A percentile compares a stretch with the other conserved stretches of the same genome.
These are phyloP conservation scores for Fusarium circinatum DNA, from an alignment of 2,329 filamentous ascomycete genomes.

Conservation along the genomic window DNA sequence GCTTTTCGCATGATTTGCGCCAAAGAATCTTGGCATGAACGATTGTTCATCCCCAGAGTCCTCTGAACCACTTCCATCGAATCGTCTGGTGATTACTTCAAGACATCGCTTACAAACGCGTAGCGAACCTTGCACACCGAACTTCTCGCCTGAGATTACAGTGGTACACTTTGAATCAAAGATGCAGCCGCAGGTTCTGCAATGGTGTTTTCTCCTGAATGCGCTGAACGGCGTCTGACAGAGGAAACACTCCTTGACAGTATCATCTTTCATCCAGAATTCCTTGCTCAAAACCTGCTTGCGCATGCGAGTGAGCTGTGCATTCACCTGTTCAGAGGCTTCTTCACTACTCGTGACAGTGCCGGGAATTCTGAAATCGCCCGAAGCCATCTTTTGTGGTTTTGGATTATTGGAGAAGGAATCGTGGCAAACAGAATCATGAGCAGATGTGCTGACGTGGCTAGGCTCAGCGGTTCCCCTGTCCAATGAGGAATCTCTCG, in stretches of 20 bases:
- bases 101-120: conserved; percentile 95
- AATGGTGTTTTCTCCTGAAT: conserved; percentile 96
- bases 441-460: conserved; percentile 67
- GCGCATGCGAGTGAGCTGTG: conserved; percentile 76
- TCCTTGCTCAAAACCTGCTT: conserved; percentile 92
- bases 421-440: conserved; percentile 67
- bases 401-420: conserved; percentile 62
- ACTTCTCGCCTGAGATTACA: conserved; percentile 86
- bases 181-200: conserved; percentile 95
- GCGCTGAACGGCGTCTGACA: conserved; percentile 92
- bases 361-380: conserved; percentile 63
- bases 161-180: conserved; percentile 97
- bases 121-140: conserved; percentile 85
- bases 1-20: conserved; percentile 61
- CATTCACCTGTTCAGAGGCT: conserved; percentile 67
- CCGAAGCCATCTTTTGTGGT: conserved; percentile 57
- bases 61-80: conserved; percentile 87
- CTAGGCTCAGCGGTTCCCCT: conserved; percentile 66
- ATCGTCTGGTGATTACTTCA: conserved; percentile 87
- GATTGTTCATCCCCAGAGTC: conserved; percentile 84
- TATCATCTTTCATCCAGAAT: conserved; percentile 99
- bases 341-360: conserved; percentile 65
- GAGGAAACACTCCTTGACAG: conserved; percentile 95
- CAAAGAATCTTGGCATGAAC: conserved; percentile 73
- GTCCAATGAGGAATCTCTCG: conserved; percentile 69